Evolutionary conservation across 441 rosid genomes (phyloP).

Genomic region (Capsella rubella): DNA sequence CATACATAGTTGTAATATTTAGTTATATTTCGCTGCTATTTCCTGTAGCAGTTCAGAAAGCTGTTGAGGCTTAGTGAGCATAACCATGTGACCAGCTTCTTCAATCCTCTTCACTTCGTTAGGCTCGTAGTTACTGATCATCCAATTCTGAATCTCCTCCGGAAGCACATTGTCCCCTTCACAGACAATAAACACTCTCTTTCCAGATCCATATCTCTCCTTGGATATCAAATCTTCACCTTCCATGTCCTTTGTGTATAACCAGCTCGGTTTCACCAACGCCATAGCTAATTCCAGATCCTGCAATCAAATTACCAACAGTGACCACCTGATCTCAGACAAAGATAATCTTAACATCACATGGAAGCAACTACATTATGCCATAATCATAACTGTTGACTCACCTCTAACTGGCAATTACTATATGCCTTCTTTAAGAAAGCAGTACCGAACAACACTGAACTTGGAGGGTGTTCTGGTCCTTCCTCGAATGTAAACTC

Average conservation of each 20-base stretch:
- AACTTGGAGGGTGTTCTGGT: constrained; percentile 42
- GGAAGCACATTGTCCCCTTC: constrained; percentile 49
- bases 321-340: constrained; percentile 42
- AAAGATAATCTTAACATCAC: not conserved
- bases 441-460: constrained; percentile 44
- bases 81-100: constrained; percentile 54
- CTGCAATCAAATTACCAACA: constrained; percentile 50
- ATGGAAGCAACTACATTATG: not conserved
- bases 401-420: constrained; percentile 38
- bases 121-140: constrained; percentile 50
- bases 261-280: constrained; percentile 54
- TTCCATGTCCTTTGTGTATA: constrained; percentile 47
- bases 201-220: constrained; percentile 53
- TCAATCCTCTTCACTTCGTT: constrained; percentile 43
- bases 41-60: constrained; percentile 42
- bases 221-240: constrained; percentile 36
- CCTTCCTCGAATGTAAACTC: constrained; percentile 48
- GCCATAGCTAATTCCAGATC: constrained; percentile 60
- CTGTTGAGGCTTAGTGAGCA: constrained; percentile 49
- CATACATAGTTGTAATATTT: not conserved
- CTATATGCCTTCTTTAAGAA: constrained; percentile 47
- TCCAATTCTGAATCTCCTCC: constrained; percentile 52
- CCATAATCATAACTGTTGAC: not conserved
- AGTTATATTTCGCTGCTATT: constrained; percentile 34
- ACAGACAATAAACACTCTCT: constrained; percentile 47